Percentiles rank a stretch among this genome's conserved stretches.
phyloP scores from a whole-genome alignment of 352 stramenopile species.

The Phytophthora kernoviae region DNA sequence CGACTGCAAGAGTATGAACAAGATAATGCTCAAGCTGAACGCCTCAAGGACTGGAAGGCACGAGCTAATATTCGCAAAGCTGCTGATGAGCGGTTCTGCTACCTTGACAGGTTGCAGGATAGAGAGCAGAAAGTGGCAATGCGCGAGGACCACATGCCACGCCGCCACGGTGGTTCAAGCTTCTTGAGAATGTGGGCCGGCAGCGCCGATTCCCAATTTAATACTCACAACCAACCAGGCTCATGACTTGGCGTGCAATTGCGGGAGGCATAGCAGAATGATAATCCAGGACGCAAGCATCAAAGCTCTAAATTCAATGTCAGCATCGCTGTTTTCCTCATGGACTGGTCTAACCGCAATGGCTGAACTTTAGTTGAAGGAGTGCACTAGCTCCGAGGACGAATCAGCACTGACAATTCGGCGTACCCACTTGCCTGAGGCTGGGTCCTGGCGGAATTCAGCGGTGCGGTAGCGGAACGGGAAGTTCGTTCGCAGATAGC shows the following conservation, averaged over 20 bases:
- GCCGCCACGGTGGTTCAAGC: constrained; percentile 63
- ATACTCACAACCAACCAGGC: constrained; percentile 19
- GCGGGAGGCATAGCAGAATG: not conserved
- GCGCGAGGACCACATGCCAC: constrained; percentile 64
- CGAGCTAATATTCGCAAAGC: constrained; percentile 54
- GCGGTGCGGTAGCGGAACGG: constrained; percentile 69
- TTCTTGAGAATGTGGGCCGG: constrained; percentile 86
- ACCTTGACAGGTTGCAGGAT: constrained; percentile 68
- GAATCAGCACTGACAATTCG: constrained; percentile 26
- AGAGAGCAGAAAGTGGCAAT: constrained; percentile 55
- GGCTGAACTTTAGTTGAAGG: constrained; percentile 28
- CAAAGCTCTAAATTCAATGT: too few species aligned
- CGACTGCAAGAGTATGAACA: constrained; percentile 40
- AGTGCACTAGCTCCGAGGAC: constrained; percentile 28
- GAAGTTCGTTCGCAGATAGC: constrained; percentile 55
- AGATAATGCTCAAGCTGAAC: constrained; percentile 36
- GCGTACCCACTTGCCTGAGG: constrained; percentile 47
- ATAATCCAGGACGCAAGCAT: too few species aligned
- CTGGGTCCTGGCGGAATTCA: constrained; percentile 53
- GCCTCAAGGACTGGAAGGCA: constrained; percentile 55
- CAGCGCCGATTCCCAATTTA: constrained; percentile 80
- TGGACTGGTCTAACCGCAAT: not conserved
- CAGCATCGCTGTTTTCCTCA: not conserved
- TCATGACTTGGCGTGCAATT: not conserved
- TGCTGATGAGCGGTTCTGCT: constrained; percentile 56